Conservation (phyloP, 495 filamentous ascomycete species). For the Daldinia loculata region DNA sequence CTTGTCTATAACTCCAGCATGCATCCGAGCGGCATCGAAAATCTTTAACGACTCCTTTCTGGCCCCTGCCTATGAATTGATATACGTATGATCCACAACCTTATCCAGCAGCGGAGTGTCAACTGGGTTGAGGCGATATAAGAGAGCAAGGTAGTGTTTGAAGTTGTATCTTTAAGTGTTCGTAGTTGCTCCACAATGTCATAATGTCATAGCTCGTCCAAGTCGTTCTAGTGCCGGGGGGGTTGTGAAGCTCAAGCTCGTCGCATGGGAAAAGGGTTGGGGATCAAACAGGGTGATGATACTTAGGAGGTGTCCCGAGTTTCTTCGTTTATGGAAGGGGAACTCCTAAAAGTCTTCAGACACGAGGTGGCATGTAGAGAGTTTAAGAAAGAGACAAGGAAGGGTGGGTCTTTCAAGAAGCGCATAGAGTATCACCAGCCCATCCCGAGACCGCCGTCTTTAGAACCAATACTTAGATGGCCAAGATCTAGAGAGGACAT, state of each 20-base stretch:
- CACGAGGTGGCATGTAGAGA: constrained; percentile 37
- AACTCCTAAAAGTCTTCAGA: constrained; percentile 38
- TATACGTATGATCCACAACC: constrained; percentile 16
- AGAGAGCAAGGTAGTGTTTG: constrained; percentile 34
- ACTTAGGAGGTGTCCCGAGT: constrained; percentile 53
- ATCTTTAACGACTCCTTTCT: constrained; percentile 29
- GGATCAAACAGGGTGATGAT: constrained; percentile 56
- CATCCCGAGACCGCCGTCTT: constrained; percentile 42
- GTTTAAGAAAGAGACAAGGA: constrained; percentile 57
- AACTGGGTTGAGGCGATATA: constrained; percentile 30
- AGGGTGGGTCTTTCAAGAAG: constrained; percentile 41
- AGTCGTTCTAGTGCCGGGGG: constrained; percentile 29
- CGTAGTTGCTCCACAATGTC: constrained; percentile 19
- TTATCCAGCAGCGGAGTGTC: constrained; percentile 20
- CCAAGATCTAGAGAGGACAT: constrained; percentile 30
- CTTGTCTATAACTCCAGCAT: constrained; percentile 57
- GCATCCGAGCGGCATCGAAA: constrained; percentile 57
- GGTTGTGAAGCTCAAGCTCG: constrained; percentile 29
- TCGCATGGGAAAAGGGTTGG: constrained; percentile 51
- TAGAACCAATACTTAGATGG: constrained; percentile 37
- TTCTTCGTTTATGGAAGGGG: constrained; percentile 51
- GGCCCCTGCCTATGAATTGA: constrained; percentile 21
- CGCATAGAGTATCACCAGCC: constrained; percentile 44
- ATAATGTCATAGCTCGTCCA: constrained; percentile 37
- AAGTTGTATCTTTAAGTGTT: constrained; percentile 29